Evolutionary conservation across 1,139 yeast species (phyloP).

Genomic region (Eremothecium gossypii): DNA sequence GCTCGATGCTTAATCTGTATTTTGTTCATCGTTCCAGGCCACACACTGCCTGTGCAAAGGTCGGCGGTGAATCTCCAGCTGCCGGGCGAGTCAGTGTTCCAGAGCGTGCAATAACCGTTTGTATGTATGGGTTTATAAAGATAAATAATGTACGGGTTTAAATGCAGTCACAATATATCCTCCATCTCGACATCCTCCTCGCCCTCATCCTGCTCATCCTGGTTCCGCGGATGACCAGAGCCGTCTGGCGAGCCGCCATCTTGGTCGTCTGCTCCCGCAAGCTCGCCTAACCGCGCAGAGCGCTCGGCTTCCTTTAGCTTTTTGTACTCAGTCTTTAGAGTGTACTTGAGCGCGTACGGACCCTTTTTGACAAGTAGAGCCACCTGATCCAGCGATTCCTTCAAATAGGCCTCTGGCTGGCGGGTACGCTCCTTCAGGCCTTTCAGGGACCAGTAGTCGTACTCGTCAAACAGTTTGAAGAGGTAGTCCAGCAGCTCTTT

Average conservation of each 20-base stretch:
- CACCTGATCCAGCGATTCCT: slow-evolving; percentile 83
- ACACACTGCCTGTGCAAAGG: background rate
- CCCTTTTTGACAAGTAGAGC: slow-evolving; percentile 90
- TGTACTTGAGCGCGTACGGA: slow-evolving; percentile 88
- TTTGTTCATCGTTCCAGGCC: background rate
- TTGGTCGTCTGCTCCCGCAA: slow-evolving; percentile 43
- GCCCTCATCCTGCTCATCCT: slow-evolving; percentile 25
- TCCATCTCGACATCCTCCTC: slow-evolving; percentile 37
- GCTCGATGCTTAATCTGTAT: background rate
- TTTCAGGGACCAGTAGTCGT: slow-evolving; percentile 93
- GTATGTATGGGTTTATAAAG: background rate
- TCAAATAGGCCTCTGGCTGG: slow-evolving; percentile 91
- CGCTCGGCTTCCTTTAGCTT: slow-evolving; percentile 70
- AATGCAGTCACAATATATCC: slow-evolving; percentile 28
- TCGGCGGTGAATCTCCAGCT: too few species aligned
- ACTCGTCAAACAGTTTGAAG: slow-evolving; percentile 85
- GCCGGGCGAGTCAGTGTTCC: too few species aligned
- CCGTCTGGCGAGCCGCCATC: slow-evolving; percentile 30
- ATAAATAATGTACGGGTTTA: slow-evolving; percentile 4
- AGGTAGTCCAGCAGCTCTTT: slow-evolving; percentile 82
- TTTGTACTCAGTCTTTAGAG: slow-evolving; percentile 82
- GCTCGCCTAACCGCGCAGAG: slow-evolving; percentile 53
- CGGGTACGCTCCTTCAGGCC: slow-evolving; percentile 89
- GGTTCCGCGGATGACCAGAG: slow-evolving; percentile 9
- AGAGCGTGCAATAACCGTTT: too few species aligned